A percentile compares a stretch with the other conserved stretches of the same genome.
Conservation (phyloP, 2,329 filamentous ascomycete genomes). For the Ophiostoma tasmaniense region DNA sequence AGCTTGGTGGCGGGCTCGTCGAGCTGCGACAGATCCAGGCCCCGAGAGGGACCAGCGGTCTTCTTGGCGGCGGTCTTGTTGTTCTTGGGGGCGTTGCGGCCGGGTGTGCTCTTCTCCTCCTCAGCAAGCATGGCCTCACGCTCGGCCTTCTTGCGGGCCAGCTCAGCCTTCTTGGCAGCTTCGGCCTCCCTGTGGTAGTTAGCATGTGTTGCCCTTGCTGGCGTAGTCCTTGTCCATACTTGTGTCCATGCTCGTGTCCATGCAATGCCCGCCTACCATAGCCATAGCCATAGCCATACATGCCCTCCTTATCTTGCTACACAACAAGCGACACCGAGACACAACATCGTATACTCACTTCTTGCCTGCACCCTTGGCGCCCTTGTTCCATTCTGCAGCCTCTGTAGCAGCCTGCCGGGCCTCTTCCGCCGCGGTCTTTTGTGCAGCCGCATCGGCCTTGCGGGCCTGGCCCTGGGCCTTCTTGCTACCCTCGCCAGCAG, state of each 20-base stretch:
- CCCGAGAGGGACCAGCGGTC: conserved; percentile 40
- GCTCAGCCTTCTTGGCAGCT: conserved; percentile 73
- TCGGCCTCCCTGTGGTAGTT: conserved; percentile 60
- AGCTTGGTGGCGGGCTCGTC: conserved; percentile 39
- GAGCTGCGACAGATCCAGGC: conserved; percentile 67
- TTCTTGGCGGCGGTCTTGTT: conserved; percentile 61
- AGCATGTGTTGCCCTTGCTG: background rate
- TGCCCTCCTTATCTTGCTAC: background rate
- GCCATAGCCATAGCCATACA: background rate
- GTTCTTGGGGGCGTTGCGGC: conserved; percentile 56
- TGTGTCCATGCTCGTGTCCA: too few relatives aligned
- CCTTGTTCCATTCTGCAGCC: conserved; percentile 72
- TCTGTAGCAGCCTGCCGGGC: conserved; percentile 59
- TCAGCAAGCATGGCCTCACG: conserved; percentile 72
- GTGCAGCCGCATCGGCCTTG: conserved; percentile 80
- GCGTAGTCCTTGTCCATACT: background rate
- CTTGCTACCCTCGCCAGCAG: conserved; percentile 75
- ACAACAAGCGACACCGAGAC: conserved; percentile 10
- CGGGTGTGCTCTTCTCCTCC: conserved; percentile 62
- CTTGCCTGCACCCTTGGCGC: conserved; percentile 75
- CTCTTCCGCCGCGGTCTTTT: conserved; percentile 66
- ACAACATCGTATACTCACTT: conserved; percentile 52
- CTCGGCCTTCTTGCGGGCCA: conserved; percentile 83
- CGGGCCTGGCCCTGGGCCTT: conserved; percentile 83
- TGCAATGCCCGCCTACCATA: too few relatives aligned